Conservation (phyloP, 1,284 basidiomycete genomes). For the Schizophyllum commune region DNA sequence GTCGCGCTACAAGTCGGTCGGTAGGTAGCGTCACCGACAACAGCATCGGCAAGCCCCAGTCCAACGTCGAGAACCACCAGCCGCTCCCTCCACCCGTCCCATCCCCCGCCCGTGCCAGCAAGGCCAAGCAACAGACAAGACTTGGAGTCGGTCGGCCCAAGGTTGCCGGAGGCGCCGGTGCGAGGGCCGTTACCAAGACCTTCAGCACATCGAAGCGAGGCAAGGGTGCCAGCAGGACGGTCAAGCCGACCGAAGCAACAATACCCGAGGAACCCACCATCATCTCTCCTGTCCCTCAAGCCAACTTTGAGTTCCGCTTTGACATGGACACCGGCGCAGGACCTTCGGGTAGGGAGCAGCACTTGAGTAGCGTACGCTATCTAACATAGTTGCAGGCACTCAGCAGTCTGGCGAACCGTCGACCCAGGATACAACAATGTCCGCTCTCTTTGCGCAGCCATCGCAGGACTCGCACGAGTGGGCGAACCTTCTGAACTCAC, state of each 20-base stretch:
- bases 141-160: slow-evolving; percentile 68
- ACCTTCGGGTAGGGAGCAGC: background rate
- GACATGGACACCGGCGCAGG: background rate
- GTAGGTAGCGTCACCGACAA: slow-evolving; percentile 28
- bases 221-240: slow-evolving; percentile 37
- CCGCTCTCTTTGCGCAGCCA: background rate
- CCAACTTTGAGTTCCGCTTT: background rate
- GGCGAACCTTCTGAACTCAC: background rate
- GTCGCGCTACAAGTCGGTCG: slow-evolving; percentile 12
- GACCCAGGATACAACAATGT: background rate
- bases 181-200: slow-evolving; percentile 55
- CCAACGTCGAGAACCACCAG: slow-evolving; percentile 21
- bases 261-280: slow-evolving; percentile 47
- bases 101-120: slow-evolving; percentile 43
- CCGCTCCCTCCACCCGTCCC: slow-evolving; percentile 20
- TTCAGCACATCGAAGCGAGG: slow-evolving; percentile 36
- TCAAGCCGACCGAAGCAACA: slow-evolving; percentile 44
- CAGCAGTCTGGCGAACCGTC: background rate
- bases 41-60: slow-evolving; percentile 42
- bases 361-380: background rate
- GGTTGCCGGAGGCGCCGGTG: slow-evolving; percentile 52
- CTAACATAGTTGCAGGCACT: background rate
- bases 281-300: slow-evolving; percentile 3
- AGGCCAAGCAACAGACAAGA: slow-evolving; percentile 62
- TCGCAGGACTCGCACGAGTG: background rate